Percentiles rank a stretch among this genome's conserved stretches.
Evolutionary conservation across 106 monocot genomes (phyloP).

Genomic region (Dioscorea dumetorum): DNA sequence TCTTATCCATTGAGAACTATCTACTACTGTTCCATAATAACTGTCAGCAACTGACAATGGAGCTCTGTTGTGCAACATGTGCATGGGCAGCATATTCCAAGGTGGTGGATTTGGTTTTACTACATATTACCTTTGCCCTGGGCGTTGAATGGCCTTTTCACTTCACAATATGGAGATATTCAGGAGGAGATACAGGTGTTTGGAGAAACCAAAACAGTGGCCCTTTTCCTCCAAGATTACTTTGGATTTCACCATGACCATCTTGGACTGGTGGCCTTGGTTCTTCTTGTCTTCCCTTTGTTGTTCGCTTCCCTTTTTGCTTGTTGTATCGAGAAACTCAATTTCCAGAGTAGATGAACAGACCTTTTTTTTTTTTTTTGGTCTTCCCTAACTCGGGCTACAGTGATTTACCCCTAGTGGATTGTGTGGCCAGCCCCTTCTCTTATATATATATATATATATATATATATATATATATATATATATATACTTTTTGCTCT

Average conservation of each 20-base stretch:
- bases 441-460: too few species aligned
- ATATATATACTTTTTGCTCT: too few species aligned
- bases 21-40: too few species aligned
- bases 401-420: too few species aligned
- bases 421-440: too few species aligned
- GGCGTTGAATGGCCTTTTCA: slow-evolving; percentile 53
- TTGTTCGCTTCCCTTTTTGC: slow-evolving; percentile 54
- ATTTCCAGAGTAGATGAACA: too few species aligned
- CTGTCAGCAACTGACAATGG: too few species aligned
- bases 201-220: slow-evolving; percentile 41
- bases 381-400: too few species aligned
- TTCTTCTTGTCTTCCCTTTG: slow-evolving; percentile 34
- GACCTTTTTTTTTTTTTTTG: too few species aligned
- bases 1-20: too few species aligned
- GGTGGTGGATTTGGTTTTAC: slow-evolving; percentile 83
- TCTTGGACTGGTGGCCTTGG: slow-evolving; percentile 28
- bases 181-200: slow-evolving; percentile 36
- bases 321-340: background rate
- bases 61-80: background rate
- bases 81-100: slow-evolving; percentile 67
- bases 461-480: too few species aligned
- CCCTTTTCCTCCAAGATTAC: slow-evolving; percentile 48
- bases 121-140: slow-evolving; percentile 50
- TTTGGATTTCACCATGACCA: slow-evolving; percentile 45
- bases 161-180: slow-evolving; percentile 63